Evolutionary conservation across 2,329 filamentous ascomycete genomes (phyloP), one percentile per base, ranked within the genome.

Genomic region (Alternaria brassicicola): DNA sequence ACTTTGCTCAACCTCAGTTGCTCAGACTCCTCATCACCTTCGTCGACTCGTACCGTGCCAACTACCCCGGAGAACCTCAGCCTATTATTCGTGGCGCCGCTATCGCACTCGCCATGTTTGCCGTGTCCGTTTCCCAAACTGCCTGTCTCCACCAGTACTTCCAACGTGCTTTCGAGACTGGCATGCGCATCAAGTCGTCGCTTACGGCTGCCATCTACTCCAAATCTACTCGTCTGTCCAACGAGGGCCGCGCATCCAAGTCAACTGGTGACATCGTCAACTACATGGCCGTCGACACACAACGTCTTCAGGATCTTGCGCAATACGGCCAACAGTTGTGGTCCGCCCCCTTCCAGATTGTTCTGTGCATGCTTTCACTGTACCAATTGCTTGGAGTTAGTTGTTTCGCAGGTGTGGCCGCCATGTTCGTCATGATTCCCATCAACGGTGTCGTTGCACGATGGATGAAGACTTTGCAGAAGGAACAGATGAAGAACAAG

Each of bases 401-500:
- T 66, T 98, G 98, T 92, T 88, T 99, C 77, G 93, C 95, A 31
- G 95, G 95, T 70, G 89, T 99, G 50, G 94, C 85, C 52, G 92
- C 93, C 57, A 99, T 99, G 96, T 85, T 99, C 61, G 79, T 97
- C 68, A 98, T 98, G 94, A 94, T 99, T 76, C 95, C 95, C 0
- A 83, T 98, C 67, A 98, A 99, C 75, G 94, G 93, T 47, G 83
- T 95, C 61, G 95, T 98, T 73, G 94, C 95, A 23, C 87, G 89
- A 57, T 84, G 96, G 68, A 97, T 97, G 91, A 97, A 97, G 81
- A 92, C 85, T 41, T 81, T 99, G 69, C 96, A 99, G 76, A 96
- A 98, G 79, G 84, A 88, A 64, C 95, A 99, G 81, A 99, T 99
- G 95, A 96, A 96, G 83, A 98, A 98, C 82, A 99, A 99, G 81